Base-by-base conservation (phyloP, 352 stramenopile species). In the Phytophthora macrochlamydospora region DNA sequence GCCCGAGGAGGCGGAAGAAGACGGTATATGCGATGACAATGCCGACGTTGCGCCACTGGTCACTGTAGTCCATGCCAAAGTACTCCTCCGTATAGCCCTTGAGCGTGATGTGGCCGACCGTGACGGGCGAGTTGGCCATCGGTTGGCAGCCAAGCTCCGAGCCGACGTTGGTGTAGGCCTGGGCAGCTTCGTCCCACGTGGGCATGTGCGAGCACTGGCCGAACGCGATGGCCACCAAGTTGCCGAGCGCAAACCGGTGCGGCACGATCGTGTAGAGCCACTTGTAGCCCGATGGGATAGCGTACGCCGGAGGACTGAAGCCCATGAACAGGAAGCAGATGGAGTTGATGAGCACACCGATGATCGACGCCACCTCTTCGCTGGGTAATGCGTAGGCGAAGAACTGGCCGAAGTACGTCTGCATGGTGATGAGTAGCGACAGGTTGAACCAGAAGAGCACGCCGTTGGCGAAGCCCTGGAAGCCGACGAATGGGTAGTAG, bases 391-490 rank as follows among this genome's bases (percentile, higher is more conserved):
- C 35, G 35, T 40, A 40, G 6, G 35, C 35, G 5, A 48, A n/a
- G 18, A 48, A 14, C 24, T 54, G 29, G 28, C 55, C 72, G 24
- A 79, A 53, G 68, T 79, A 86, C 43, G 75, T 62, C 42, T 78
- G 65, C 59, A 79, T 67, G 4, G 80, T 58, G 53, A 87, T 48
- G 54, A 69, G 75, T n/a, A 79, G 32, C 14, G 79, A 71, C 29
- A 45, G 33, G n/a, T 57, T 46, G 50, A 76, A 73, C 24, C 81
- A 18, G 13, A 81, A 46, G 31, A 53, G 52, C 31, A 56, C 62
- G 52, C 76, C 37, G 13, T 63, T 48, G 2, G 77, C 58, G 58
- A 84, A 50, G 35, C 37, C 56, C 6, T 24, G 13, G 37, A 64
- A 64, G 13, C 46, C 46, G 2, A 64, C 56, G 8, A 64, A 44